These are phyloP conservation scores for Kentomonas sorsogonicus DNA, from an alignment of 208 protist genomes.

Conservation along the genomic window DNA sequence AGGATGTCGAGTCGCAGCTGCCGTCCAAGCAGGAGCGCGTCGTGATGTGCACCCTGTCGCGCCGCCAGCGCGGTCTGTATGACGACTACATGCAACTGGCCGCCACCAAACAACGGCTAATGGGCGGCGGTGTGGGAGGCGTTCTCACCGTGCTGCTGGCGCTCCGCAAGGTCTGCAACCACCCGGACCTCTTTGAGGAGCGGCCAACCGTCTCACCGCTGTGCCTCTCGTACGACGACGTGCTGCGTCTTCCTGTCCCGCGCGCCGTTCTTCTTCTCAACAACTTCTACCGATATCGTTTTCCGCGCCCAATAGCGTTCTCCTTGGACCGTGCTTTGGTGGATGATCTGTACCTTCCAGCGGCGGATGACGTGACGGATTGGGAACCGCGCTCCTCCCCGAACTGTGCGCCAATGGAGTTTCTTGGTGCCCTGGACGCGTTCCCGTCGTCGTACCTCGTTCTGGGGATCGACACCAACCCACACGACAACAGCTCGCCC, in stretches of 20 bases:
- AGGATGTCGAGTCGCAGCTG: conserved; percentile 96
- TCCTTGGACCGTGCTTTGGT: no score
- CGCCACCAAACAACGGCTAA: conserved; percentile 60
- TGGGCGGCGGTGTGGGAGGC: conserved; percentile 49
- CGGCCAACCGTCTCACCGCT: conserved; percentile 68
- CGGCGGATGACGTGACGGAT: no score
- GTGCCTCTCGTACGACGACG: conserved; percentile 36
- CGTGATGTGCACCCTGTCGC: conserved; percentile 90
- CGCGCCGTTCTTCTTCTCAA: conserved; percentile 36
- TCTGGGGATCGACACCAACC: no score
- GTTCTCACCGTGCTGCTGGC: conserved; percentile 95
- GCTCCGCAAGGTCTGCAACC: conserved; percentile 97
- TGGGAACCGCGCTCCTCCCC: no score
- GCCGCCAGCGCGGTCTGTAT: conserved; percentile 92
- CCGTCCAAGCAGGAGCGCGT: conserved; percentile 94
- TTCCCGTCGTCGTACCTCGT: no score
- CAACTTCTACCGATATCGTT: conserved; percentile 24
- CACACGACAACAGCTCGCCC: no score
- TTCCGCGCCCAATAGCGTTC: conserved; percentile 20
- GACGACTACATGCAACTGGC: conserved; percentile 96
- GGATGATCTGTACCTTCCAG: no score
- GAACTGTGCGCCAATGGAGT: no score
- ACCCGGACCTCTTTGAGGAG: conserved; percentile 95
- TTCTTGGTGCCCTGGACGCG: no score
- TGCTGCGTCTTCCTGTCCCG: conserved; percentile 32